Base-by-base conservation (phyloP, 2,329 filamentous ascomycete genomes). In the Apiospora phragmitis region DNA sequence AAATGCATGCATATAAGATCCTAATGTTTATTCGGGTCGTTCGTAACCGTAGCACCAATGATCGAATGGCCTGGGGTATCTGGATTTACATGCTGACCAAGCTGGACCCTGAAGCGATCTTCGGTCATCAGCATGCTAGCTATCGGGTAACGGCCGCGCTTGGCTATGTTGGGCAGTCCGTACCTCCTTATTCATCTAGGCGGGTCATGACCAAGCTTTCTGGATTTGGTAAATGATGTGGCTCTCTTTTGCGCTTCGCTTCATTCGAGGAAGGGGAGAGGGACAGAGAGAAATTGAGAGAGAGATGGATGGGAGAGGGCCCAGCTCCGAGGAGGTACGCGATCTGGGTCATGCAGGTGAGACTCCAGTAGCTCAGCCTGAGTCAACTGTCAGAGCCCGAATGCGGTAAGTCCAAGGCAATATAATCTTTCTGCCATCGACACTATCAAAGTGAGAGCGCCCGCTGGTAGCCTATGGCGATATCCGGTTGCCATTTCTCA, bases 351-450 rank as follows among this genome's bases (percentile, higher is more conserved):
- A 62, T 62, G 55, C 55, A 62, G 14, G 55, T 62, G 11, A 38
- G 55, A 62, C 55, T 29, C 49, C 51, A 21, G 18, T 7, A 59
- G 16, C 51, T 18, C 55, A 62, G 55, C 55, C 11, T 62, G 55
- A 62, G 55, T 62, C 55, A 62, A 38, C 55, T 62, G 55, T 38
- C 55, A 62, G 55, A 62, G 21, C 29, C 55, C 55, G 32, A n/a
- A 62, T 62, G 7, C 32, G 21, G 29, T 38, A 38, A 38, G 55
- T 62, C 32, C 29, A 38, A 62, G 32, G 4, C 29, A 38, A 62
- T 38, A 62, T 35, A 8, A 55, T 55, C 26, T 55, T 55, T 55
- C 26, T 55, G 26, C 26, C 18, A 55, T 32, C 21, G 26, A 26
- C 49, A 29, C 49, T 59, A 21, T 59, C 51, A 59, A n/a, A n/a